phyloP scores from a whole-genome alignment of 371 early-diverging fungal genomes.

The Mucor ambiguus region DNA sequence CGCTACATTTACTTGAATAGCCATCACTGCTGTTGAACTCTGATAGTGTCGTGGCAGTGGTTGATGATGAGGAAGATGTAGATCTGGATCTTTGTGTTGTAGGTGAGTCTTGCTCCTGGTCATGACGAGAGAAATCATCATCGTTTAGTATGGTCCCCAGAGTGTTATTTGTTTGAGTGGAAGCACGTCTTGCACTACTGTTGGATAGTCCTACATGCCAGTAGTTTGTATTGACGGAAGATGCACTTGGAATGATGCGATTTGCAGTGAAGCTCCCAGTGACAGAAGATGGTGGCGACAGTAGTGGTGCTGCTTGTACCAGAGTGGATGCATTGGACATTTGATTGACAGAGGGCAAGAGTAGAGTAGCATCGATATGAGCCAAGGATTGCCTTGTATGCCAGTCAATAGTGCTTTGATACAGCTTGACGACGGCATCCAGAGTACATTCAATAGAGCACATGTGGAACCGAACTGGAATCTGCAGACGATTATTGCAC shows the following conservation, averaged over 20 bases:
- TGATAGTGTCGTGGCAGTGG: neutral
- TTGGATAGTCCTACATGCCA: neutral
- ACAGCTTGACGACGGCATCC: conserved; percentile 15
- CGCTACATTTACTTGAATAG: neutral
- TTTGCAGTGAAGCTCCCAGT: neutral
- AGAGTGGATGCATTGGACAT: neutral
- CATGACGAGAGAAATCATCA: neutral
- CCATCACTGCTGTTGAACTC: neutral
- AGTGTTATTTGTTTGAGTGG: neutral
- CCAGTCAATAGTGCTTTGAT: conserved; percentile 23
- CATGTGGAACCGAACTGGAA: conserved; percentile 35
- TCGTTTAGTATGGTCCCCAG: neutral
- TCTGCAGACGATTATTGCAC: conserved; percentile 28
- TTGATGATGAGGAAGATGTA: neutral
- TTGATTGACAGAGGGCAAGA: neutral
- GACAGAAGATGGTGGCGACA: neutral
- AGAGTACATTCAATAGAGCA: conserved; percentile 38
- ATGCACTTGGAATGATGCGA: neutral
- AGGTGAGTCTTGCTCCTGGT: neutral
- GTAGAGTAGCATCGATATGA: conserved; percentile 7
- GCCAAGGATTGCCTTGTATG: conserved; percentile 11
- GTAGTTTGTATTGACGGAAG: neutral
- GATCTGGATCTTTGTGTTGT: neutral
- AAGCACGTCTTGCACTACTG: neutral
- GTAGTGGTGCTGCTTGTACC: neutral